These are phyloP conservation scores for Magnolia sinica DNA, from an alignment of 164 flowering plant species.

Conservation along the genomic window DNA sequence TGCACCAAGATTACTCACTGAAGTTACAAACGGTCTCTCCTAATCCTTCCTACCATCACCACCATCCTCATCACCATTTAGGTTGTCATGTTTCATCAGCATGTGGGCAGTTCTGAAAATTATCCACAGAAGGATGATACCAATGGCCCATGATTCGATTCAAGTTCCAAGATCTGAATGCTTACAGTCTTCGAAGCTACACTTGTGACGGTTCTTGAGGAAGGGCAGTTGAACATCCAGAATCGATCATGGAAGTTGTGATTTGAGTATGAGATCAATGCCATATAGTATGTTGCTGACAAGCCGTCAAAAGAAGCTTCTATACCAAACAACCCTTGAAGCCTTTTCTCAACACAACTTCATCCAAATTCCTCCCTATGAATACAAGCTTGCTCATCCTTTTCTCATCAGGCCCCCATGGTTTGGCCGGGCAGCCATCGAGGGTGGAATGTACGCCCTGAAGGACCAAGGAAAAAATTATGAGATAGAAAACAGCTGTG, in stretches of 20 bases:
- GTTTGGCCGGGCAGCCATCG: constrained; percentile 71
- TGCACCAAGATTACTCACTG: no score
- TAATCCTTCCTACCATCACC: no score
- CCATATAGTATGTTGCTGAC: background rate
- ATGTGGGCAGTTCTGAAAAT: no score
- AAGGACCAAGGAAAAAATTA: background rate
- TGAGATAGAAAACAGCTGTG: background rate
- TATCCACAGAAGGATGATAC: no score
- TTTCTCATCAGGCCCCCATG: constrained; percentile 80
- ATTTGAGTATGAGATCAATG: background rate
- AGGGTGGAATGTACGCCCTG: constrained; percentile 88
- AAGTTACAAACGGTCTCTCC: no score
- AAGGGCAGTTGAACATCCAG: background rate
- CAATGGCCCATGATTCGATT: no score
- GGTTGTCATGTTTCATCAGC: no score
- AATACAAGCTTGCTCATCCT: constrained; percentile 85
- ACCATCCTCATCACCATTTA: no score
- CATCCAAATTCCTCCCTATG: constrained; percentile 89
- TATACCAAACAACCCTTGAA: constrained; percentile 83
- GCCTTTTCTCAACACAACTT: constrained; percentile 73
- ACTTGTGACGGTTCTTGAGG: background rate
- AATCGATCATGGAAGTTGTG: background rate
- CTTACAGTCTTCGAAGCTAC: background rate
- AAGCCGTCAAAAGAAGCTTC: background rate
- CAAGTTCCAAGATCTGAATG: background rate